Evolutionary conservation across 73 alveolate species (phyloP).

Genomic region (Paramecium tetraurelia): DNA sequence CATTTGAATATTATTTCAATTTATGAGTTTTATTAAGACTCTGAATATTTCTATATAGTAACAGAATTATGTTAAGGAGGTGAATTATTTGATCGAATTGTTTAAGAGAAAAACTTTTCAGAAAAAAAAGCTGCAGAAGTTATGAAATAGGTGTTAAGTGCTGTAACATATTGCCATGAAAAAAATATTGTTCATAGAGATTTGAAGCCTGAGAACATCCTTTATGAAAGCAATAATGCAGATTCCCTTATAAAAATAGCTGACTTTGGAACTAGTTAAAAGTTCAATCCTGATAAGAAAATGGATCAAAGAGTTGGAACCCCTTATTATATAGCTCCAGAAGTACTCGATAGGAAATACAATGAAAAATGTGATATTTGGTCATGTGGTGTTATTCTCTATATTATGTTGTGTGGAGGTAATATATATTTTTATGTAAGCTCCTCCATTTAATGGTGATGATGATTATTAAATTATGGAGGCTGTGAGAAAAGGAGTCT

Average conservation of each 20-base stretch:
- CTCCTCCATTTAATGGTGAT: slow-evolving; percentile 69
- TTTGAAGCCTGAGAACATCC: slow-evolving; percentile 71
- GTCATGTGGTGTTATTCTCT: slow-evolving; percentile 83
- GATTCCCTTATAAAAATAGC: slow-evolving; percentile 61
- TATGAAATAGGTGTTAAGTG: slow-evolving; percentile 68
- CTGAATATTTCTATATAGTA: slow-evolving; percentile 58
- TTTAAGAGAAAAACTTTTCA: slow-evolving; percentile 53
- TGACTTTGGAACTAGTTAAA: slow-evolving; percentile 65
- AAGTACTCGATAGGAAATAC: slow-evolving; percentile 71
- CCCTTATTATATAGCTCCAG: slow-evolving; percentile 85
- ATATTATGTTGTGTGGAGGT: slow-evolving; percentile 75
- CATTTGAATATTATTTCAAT: slow-evolving; percentile 69
- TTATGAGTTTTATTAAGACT: slow-evolving; percentile 68
- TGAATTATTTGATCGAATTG: slow-evolving; percentile 63
- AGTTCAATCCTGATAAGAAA: slow-evolving; percentile 35
- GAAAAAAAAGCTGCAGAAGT: slow-evolving; percentile 71
- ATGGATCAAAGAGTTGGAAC: slow-evolving; percentile 67
- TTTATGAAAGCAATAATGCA: slow-evolving; percentile 18
- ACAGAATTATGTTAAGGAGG: slow-evolving; percentile 74
- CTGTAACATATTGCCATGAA: slow-evolving; percentile 64
- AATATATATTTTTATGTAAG: neutral
- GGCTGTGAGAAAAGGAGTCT: slow-evolving; percentile 52
- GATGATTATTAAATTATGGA: slow-evolving; percentile 49
- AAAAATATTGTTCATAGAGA: slow-evolving; percentile 67
- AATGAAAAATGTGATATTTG: slow-evolving; percentile 82